Evolutionary conservation across 2,329 filamentous ascomycete species (phyloP).

Genomic region (Parascedosporium putredinis): DNA sequence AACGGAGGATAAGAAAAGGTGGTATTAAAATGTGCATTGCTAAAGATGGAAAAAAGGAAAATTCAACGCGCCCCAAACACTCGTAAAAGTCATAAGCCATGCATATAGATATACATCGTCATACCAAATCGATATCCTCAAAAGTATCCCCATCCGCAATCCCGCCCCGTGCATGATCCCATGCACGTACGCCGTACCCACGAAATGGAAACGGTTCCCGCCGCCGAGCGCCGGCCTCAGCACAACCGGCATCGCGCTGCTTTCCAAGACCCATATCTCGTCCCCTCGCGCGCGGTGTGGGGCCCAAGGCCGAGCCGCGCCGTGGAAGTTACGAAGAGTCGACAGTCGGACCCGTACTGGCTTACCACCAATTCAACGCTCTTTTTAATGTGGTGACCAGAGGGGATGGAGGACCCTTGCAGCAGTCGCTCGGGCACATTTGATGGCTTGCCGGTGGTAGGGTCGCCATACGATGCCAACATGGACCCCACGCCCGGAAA

Average conservation of each 20-base stretch:
- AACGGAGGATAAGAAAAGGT: no score
- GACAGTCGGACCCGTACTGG: not conserved
- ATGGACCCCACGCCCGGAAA: not conserved
- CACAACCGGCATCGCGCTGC: not conserved
- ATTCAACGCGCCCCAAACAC: no score
- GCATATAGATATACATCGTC: no score
- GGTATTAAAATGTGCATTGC: no score
- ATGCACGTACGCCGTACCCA: not conserved
- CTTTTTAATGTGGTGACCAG: not conserved
- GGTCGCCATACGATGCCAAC: not conserved
- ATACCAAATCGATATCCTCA: no score
- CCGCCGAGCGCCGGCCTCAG: not conserved
- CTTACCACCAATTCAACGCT: not conserved
- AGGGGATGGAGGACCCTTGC: not conserved
- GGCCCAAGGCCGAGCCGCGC: not conserved
- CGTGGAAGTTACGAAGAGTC: not conserved
- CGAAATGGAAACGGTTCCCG: not conserved
- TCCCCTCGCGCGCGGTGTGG: not conserved
- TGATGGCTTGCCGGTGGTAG: not conserved
- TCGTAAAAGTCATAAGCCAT: no score
- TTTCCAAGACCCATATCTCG: not conserved
- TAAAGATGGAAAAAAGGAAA: no score
- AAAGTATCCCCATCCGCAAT: no score
- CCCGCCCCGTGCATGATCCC: not conserved
- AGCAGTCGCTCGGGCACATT: not conserved